These are phyloP conservation scores for Monosporascus ibericus DNA, from an alignment of 2,329 filamentous ascomycete species.

Conservation along the genomic window DNA sequence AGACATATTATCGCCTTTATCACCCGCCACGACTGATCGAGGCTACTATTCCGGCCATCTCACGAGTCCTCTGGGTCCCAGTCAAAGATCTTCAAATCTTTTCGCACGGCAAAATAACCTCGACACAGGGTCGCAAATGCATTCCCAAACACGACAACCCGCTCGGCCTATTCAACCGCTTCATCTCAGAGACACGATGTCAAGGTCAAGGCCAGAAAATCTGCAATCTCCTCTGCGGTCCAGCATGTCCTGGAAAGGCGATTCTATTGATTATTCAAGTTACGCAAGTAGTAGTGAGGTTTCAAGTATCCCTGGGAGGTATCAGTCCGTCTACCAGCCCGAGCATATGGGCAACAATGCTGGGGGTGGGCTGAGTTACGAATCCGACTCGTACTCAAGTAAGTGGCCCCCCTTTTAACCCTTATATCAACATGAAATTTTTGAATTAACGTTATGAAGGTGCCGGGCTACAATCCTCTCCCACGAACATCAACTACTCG, in stretches of 20 bases:
- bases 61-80: conserved; percentile 39
- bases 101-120: conserved; percentile 45
- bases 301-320: conserved; percentile 40
- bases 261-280: conserved; percentile 50
- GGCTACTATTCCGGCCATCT: conserved; percentile 47
- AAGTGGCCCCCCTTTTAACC: conserved; percentile 17
- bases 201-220: conserved; percentile 50
- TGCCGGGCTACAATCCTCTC: conserved; percentile 39
- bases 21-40: conserved; percentile 47
- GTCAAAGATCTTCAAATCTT: conserved; percentile 45
- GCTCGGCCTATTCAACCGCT: conserved; percentile 51
- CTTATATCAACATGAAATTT: conserved; percentile 6
- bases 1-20: conserved; percentile 53
- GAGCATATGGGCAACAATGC: conserved; percentile 38
- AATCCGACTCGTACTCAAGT: conserved; percentile 48
- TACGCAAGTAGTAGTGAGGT: conserved; percentile 42
- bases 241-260: conserved; percentile 59
- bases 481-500: conserved; percentile 44
- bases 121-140: conserved; percentile 39
- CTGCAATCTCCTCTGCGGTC: conserved; percentile 53
- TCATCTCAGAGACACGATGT: conserved; percentile 51
- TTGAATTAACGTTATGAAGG: conserved; percentile 24
- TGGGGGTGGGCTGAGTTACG: conserved; percentile 40
- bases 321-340: conserved; percentile 44
- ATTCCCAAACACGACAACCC: conserved; percentile 38